Evolutionary conservation across 2,329 filamentous ascomycete genomes (phyloP).

Genomic region (Verticillium klebahnii): DNA sequence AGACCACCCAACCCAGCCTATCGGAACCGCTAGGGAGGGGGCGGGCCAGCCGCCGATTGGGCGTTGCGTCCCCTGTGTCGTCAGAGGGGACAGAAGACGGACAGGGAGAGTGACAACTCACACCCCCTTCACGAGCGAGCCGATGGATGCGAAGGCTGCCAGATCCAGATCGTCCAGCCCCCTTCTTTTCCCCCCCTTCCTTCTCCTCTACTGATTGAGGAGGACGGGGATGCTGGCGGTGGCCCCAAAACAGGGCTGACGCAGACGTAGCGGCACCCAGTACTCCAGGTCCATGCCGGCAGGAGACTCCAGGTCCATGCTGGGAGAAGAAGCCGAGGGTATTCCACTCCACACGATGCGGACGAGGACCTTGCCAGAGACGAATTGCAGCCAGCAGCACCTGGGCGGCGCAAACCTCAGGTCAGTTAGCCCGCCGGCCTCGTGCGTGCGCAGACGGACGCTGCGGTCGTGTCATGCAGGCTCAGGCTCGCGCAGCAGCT

Average conservation of each 20-base stretch:
- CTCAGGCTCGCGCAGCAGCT: neutral
- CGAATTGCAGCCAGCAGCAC: neutral
- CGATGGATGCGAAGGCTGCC: neutral
- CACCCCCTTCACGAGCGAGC: neutral
- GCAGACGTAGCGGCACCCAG: neutral
- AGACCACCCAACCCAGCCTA: neutral
- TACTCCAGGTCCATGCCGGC: no score
- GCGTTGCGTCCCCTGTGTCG: neutral
- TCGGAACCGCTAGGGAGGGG: constrained; percentile 2
- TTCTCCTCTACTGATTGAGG: neutral
- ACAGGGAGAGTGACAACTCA: neutral
- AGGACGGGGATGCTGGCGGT: neutral
- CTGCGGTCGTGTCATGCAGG: neutral
- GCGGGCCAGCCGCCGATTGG: constrained; percentile 1
- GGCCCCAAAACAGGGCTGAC: neutral
- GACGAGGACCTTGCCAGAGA: neutral
- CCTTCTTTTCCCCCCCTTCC: neutral
- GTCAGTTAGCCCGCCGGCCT: neutral
- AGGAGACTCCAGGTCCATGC: no score
- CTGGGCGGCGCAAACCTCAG: neutral
- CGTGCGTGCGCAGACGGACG: neutral
- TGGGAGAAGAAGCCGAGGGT: no score
- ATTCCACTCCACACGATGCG: neutral
- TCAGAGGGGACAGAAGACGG: neutral
- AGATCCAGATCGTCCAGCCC: neutral